Percentiles rank a stretch among this genome's conserved stretches.
Evolutionary conservation across 2,329 filamentous ascomycete species (phyloP).

Genomic region (Talaromyces amestolkiae): DNA sequence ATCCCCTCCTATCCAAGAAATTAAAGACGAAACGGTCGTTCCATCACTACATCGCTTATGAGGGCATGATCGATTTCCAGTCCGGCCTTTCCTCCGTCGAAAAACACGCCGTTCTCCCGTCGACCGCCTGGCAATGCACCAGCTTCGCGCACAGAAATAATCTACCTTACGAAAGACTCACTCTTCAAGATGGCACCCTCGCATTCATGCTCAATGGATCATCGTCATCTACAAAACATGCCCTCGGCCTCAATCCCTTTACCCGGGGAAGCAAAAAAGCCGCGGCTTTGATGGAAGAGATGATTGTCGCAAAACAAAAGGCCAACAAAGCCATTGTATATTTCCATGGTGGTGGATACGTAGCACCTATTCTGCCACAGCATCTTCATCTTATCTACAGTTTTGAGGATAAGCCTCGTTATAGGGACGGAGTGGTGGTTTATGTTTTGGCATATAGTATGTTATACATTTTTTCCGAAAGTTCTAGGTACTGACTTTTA

Average conservation of each 20-base stretch:
- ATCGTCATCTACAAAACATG: neutral
- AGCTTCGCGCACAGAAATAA: neutral
- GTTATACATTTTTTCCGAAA: neutral
- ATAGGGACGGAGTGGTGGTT: constrained; percentile 5
- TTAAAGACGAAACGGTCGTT: neutral
- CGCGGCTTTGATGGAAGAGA: neutral
- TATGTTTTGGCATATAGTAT: constrained; percentile 13
- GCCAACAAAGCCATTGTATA: constrained; percentile 15
- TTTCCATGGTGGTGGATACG: constrained; percentile 17
- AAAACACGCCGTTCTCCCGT: constrained; percentile 5
- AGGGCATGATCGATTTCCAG: constrained; percentile 17
- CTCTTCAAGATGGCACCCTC: constrained; percentile 8
- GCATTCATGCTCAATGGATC: constrained; percentile 10
- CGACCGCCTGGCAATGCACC: constrained; percentile 3
- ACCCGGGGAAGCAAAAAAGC: neutral
- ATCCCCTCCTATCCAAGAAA: neutral
- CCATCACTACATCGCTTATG: constrained; percentile 10
- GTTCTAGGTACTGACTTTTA: neutral
- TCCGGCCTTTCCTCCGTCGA: constrained; percentile 5
- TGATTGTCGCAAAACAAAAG: constrained; percentile 3
- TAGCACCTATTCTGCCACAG: neutral
- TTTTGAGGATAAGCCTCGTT: constrained; percentile 4
- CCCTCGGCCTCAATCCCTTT: neutral
- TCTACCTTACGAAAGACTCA: neutral
- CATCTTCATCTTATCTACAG: constrained; percentile 5